Percentiles rank a stretch among this genome's conserved stretches.
phyloP scores from a whole-genome alignment of 345 rosid species.

The Fremontodendron californicum region DNA sequence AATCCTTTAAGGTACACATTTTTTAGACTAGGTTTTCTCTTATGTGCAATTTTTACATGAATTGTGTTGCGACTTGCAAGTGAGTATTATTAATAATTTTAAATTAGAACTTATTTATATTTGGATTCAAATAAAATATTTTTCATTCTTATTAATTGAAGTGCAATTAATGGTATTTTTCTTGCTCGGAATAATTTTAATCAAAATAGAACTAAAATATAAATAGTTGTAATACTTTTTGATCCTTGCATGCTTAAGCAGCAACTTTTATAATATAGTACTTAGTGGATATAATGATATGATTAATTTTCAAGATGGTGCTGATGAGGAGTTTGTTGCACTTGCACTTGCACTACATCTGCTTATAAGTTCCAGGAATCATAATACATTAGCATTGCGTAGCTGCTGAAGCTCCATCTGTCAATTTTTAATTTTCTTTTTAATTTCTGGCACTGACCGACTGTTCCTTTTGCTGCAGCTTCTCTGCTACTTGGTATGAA shows the following conservation, averaged over 20 bases:
- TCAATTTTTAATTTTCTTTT: not conserved
- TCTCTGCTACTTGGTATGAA: conserved; percentile 75
- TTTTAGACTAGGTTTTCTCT: not conserved
- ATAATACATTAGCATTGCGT: not conserved
- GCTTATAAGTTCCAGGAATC: not conserved
- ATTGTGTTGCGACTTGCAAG: not conserved
- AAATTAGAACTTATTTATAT: not conserved
- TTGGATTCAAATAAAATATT: not conserved
- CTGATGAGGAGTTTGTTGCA: not conserved
- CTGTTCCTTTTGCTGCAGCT: conserved; percentile 51
- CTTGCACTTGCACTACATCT: not conserved
- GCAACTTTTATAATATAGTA: not conserved
- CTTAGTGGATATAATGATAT: not conserved
- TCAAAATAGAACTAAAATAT: not conserved
- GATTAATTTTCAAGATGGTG: not conserved
- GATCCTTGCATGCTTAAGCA: not conserved
- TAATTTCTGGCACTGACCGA: conserved; percentile 22
- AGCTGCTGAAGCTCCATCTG: not conserved
- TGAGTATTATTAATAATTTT: not conserved
- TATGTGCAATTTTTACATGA: not conserved
- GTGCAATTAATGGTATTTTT: not conserved
- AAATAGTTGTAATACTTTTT: not conserved
- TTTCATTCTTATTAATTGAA: not conserved
- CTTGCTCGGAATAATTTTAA: not conserved
- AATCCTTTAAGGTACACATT: not conserved